Evolutionary conservation across 2,329 filamentous ascomycete species (phyloP), one percentile per base, ranked within the genome.

Genomic region (Grosmannia clavigera): DNA sequence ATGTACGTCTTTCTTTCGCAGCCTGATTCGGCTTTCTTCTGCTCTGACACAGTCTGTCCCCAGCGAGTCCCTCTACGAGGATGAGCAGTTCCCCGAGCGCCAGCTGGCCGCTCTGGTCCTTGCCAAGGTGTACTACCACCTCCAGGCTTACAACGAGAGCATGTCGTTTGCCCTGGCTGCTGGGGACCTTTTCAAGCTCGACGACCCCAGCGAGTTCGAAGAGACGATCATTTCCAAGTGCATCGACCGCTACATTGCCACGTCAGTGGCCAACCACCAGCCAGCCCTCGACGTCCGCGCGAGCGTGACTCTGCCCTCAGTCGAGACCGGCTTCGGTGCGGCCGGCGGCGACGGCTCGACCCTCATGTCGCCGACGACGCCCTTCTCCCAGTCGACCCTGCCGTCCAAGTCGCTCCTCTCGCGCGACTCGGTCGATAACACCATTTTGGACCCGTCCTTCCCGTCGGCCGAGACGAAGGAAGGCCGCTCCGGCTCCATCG

Each of bases 161-260:
- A 97, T 99, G 92, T 88, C 90, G 58, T 97, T 99, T 74, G 94
- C 94, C 64, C 83, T 99, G 54, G 92, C 91, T 61, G 92, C 94
- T 29, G 94, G 94, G 62, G 90, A 96, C 71, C 85, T 96, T 57
- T 96, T 99, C 80, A 90, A 95, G 76, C 83, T 97, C 65, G 89
- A 96, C 69, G 82, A 86, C 59, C 87, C 89, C 58, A 88, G 90
- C 74, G 94, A 99, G 77, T 99, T 96, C 70, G 94, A 99, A 74
- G 92, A 99, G 77, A 99, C 94, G 61, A 97, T 99, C 76, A 92
- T 97, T 73, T 92, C 92, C 62, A 96, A 95, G 81, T 99, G 94
- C 71, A 85, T 99, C 69, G 94, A 99, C 74, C 95, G 95, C 65
- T 99, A 96, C 76, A 96, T 99, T 69, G 86, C 90, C 62, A 81